Evolutionary conservation across 208 protist genomes (phyloP).

Genomic region (Leishmania turanica): DNA sequence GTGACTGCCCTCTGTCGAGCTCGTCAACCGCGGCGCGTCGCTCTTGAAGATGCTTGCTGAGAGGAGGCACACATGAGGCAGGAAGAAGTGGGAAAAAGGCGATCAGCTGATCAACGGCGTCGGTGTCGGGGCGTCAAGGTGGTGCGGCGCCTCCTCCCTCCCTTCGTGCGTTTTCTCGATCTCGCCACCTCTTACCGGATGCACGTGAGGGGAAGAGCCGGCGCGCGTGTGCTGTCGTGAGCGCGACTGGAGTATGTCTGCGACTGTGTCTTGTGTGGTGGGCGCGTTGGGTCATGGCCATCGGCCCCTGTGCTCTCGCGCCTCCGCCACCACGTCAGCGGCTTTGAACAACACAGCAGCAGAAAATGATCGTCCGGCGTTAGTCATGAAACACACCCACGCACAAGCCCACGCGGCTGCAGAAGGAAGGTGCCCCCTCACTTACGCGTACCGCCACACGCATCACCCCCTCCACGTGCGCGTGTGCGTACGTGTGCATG

Average conservation of each 20-base stretch:
- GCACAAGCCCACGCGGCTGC: background rate
- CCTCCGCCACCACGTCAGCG: background rate
- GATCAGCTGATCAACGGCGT: background rate
- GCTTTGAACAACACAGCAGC: background rate
- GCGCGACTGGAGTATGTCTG: background rate
- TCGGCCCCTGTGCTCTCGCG: background rate
- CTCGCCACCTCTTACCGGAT: background rate
- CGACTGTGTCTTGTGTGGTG: background rate
- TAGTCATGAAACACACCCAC: background rate
- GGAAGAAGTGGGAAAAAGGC: background rate
- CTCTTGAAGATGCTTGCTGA: background rate
- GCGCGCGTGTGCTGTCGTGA: background rate
- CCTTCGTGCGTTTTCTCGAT: background rate
- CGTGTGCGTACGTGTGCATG: too few species aligned
- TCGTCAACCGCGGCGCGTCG: background rate
- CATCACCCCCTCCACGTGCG: too few species aligned
- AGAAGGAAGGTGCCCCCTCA: too few species aligned
- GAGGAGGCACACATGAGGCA: too few species aligned
- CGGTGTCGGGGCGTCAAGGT: background rate
- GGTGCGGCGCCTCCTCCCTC: constrained; percentile 2
- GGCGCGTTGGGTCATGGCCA: background rate
- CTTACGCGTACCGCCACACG: too few species aligned
- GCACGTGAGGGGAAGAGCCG: background rate
- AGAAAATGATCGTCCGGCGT: background rate
- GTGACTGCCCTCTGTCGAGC: background rate